A percentile compares a stretch with the other conserved stretches of the same genome.
phyloP scores from a whole-genome alignment of 306 rosid species.

The Castanopsis chinensis region DNA sequence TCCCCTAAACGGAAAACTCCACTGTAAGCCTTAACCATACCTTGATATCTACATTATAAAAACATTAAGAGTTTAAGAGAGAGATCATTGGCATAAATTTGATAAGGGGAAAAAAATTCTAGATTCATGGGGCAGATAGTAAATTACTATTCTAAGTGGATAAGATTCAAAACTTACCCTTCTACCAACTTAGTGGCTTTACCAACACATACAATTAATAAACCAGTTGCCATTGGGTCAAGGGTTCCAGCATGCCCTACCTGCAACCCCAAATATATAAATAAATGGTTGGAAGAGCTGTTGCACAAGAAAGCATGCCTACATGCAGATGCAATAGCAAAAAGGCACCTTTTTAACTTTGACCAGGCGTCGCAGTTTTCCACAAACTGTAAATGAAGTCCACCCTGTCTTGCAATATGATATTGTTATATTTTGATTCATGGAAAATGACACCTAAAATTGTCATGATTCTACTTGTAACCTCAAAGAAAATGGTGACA shows the following conservation, averaged over 20 bases:
- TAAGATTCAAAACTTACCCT: constrained; percentile 43
- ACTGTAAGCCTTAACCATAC: constrained; percentile 90
- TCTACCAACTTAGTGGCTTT: constrained; percentile 92
- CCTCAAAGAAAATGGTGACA: not conserved
- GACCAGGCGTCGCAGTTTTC: constrained; percentile 89
- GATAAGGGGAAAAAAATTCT: not conserved
- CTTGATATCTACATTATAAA: constrained; percentile 72
- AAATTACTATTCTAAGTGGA: constrained; percentile 4
- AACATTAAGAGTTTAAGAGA: constrained; percentile 22
- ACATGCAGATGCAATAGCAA: not conserved
- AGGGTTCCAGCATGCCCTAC: constrained; percentile 99
- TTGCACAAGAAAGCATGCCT: not conserved
- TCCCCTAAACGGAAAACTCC: constrained; percentile 95
- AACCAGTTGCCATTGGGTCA: constrained; percentile 99
- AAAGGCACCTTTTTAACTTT: constrained; percentile 84
- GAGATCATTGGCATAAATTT: constrained; percentile 7
- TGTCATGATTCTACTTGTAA: not conserved
- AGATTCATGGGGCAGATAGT: not conserved
- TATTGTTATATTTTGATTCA: not conserved
- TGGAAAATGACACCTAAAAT: constrained; percentile 4
- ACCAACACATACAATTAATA: constrained; percentile 91
- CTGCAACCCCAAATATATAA: constrained; percentile 42
- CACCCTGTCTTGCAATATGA: constrained; percentile 59
- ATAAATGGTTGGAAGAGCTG: constrained; percentile 2
- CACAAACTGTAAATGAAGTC: constrained; percentile 98